Evolutionary conservation across 1,284 basidiomycete species (phyloP).

Genomic region (Cutaneotrichosporon sp.): DNA sequence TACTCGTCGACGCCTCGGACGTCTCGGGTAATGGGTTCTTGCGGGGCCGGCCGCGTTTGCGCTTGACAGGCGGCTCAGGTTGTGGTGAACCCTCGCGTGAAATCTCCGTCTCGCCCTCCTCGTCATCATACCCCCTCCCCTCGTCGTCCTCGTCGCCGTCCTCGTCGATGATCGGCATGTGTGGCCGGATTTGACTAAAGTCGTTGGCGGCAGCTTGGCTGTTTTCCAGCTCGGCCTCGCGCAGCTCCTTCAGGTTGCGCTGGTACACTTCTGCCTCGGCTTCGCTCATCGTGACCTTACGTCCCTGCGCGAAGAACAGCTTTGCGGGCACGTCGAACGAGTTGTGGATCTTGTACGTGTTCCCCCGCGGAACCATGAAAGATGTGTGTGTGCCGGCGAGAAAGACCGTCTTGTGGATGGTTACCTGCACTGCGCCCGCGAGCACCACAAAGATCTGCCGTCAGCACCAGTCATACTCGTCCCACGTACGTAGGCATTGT

Average conservation of each 20-base stretch:
- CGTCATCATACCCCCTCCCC: background rate
- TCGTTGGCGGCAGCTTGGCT: no score
- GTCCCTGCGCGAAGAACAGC: conserved; percentile 89
- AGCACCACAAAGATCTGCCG: conserved; percentile 83
- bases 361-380: conserved; percentile 88
- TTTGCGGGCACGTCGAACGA: conserved; percentile 62
- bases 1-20: background rate
- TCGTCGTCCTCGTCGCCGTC: conserved; percentile 2
- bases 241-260: no score
- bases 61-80: background rate
- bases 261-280: conserved; percentile 26
- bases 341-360: conserved; percentile 85
- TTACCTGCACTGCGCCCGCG: conserved; percentile 79
- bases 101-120: background rate
- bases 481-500: conserved; percentile 92
- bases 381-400: conserved; percentile 74
- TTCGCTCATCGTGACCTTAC: conserved; percentile 58
- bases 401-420: conserved; percentile 71
- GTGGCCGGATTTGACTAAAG: no score
- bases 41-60: background rate
- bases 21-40: background rate
- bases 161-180: background rate
- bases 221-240: no score
- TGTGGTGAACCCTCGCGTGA: conserved; percentile 1
- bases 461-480: background rate